Percentiles rank a stretch among this genome's conserved stretches.
These are phyloP conservation scores for Berberis thunbergii DNA, from an alignment of 164 flowering plant species.

Conservation along the genomic window DNA sequence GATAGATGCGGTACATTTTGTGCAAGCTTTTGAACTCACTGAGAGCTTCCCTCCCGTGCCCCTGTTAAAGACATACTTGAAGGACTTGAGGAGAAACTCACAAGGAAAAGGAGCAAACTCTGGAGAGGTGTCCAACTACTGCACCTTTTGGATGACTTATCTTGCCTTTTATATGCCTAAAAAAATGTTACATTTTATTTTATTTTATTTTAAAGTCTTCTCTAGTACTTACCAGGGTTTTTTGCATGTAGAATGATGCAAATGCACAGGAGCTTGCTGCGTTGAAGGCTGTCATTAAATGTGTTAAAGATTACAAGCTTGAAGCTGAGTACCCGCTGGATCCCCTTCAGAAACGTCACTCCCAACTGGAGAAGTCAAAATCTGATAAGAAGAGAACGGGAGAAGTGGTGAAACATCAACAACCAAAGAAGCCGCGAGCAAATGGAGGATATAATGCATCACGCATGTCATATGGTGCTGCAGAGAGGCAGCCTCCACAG, in stretches of 20 bases:
- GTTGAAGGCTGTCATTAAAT: slow-evolving; percentile 38
- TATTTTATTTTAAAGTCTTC: too few relatives aligned
- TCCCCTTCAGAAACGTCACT: slow-evolving; percentile 45
- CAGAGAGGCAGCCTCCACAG: slow-evolving; percentile 17
- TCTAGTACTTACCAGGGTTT: background rate
- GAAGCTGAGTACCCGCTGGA: slow-evolving; percentile 53
- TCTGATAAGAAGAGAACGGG: slow-evolving; percentile 37
- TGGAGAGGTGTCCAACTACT: background rate
- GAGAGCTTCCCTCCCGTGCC: slow-evolving; percentile 51
- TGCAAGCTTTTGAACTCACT: slow-evolving; percentile 47
- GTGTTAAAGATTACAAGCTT: slow-evolving; percentile 49
- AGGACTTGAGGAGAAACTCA: slow-evolving; percentile 44
- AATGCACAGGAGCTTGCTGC: slow-evolving; percentile 58
- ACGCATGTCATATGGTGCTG: slow-evolving; percentile 18
- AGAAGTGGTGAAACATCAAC: slow-evolving; percentile 20
- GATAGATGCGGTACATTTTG: slow-evolving; percentile 52
- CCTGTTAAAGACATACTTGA: slow-evolving; percentile 48
- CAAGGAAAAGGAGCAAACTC: slow-evolving; percentile 35
- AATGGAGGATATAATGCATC: slow-evolving; percentile 27
- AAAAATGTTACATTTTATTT: background rate
- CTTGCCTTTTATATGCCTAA: too few relatives aligned
- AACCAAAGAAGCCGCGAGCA: slow-evolving; percentile 33
- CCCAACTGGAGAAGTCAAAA: slow-evolving; percentile 45
- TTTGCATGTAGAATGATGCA: slow-evolving; percentile 24
- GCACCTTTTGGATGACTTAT: too few relatives aligned